phyloP scores from a whole-genome alignment of 352 stramenopile genomes.

The Phytophthora sansomeana region DNA sequence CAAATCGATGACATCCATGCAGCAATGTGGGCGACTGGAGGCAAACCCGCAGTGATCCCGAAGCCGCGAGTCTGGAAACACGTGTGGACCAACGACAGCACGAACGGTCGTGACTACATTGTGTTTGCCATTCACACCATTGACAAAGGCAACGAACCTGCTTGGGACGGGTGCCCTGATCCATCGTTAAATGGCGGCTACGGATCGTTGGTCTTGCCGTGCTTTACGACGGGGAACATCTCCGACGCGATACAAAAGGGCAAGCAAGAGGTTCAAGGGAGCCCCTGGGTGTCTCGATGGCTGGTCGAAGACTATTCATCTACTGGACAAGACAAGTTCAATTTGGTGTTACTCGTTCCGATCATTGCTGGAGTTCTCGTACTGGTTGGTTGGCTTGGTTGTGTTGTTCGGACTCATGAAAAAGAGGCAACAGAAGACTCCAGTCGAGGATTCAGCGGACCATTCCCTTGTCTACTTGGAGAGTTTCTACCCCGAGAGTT shows the following conservation, averaged over 20 bases:
- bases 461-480: no score
- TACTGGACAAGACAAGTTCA: not conserved
- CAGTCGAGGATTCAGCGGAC: no score
- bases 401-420: not conserved
- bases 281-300: not conserved
- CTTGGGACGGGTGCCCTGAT: conserved; percentile 10
- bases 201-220: conserved; percentile 26
- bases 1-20: not conserved
- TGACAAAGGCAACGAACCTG: conserved; percentile 4
- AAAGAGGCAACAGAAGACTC: no score
- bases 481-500: no score
- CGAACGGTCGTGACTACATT: conserved; percentile 5
- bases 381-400: not conserved
- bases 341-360: conserved; percentile 8
- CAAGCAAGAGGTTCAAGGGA: conserved; percentile 15
- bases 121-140: conserved; percentile 27
- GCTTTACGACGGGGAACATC: conserved; percentile 15
- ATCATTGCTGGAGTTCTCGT: conserved; percentile 14
- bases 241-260: not conserved
- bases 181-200: conserved; percentile 16
- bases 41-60: conserved; percentile 17
- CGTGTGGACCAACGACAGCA: conserved; percentile 6
- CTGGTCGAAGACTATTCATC: conserved; percentile 12
- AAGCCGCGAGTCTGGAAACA: conserved; percentile 14
- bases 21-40: conserved; percentile 31